Evolutionary conservation across 2,329 filamentous ascomycete species (phyloP), one percentile per base, ranked within the genome.

Genomic region (Fusarium avenaceum): DNA sequence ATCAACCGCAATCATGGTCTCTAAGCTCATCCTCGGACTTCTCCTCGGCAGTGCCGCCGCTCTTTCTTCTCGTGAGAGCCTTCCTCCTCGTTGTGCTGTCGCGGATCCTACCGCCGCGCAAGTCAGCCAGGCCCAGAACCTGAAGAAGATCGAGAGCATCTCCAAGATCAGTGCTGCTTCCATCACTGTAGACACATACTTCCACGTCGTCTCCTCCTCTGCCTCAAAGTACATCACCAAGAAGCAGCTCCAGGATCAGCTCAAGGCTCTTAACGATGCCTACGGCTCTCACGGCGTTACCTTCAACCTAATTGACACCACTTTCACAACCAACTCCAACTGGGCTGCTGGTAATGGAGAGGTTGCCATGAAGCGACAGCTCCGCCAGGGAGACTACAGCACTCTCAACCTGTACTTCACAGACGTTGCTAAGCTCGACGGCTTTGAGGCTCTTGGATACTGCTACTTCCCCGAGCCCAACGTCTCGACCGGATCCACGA

Each of bases 251-350:
- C 57, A 62, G 11, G 58, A 55, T 13, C 83, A 86, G 76, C 70
- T 86, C n/a, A 64, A 74, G 5, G 79, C 80, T 20, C 70, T 86
- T 70, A 86, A 86, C 72, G 54, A 67, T 0, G 81, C 80, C 17
- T 86, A 81, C 58, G 76, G 75, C 19, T 76, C 79, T 1, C 77
- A 84, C 32, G 78, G 79, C 52, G 78, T 86, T 66, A 71, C 72
- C 2, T 87, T 86, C 75, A 78, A 76, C 26, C 78, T 84, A 40
- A 76, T 79, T 20, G 77, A 77, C 53, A 82, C 76, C 20, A 80
- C 80, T 56, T 81, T 78, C 65, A 84, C 84, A 35, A 75, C 85
- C 70, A 85, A 86, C 77, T 39, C 74, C 20, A 75, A 75, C 70
- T 87, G 83, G 83, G 81, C 82, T 30, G 67, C 60, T 15, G 83